Evolutionary conservation across 164 flowering plant genomes (phyloP).

Genomic region (Vitis vinifera): DNA sequence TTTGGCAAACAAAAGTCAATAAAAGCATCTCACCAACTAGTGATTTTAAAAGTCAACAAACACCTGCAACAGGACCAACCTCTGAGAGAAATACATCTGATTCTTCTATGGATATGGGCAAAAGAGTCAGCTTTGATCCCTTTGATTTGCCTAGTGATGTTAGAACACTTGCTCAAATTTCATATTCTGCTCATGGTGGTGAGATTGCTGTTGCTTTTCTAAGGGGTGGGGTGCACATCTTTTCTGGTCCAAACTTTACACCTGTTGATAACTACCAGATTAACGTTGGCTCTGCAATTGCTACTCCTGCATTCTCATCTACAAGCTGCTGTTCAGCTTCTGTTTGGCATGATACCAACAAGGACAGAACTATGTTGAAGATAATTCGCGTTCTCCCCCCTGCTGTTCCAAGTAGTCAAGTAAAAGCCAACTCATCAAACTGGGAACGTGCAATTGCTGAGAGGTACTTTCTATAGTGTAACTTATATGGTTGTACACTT

Average conservation of each 20-base stretch:
- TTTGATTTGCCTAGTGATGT: conserved; percentile 96
- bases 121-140: conserved; percentile 76
- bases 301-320: conserved; percentile 98
- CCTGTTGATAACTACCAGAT: conserved; percentile 87
- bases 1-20: conserved; percentile 91
- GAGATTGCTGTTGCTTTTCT: conserved; percentile 96
- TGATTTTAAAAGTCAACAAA: conserved; percentile 53
- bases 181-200: conserved; percentile 97
- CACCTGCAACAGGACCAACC: conserved; percentile 34
- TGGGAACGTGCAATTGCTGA: conserved; percentile 99
- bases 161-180: conserved; percentile 86
- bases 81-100: conserved; percentile 50
- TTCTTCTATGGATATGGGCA: conserved; percentile 44
- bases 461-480: conserved; percentile 45
- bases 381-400: conserved; percentile 97
- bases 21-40: conserved; percentile 74
- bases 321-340: conserved; percentile 97
- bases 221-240: conserved; percentile 87
- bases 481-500: too few relatives aligned
- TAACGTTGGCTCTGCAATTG: conserved; percentile 89
- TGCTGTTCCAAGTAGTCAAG: conserved; percentile 67
- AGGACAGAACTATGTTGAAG: conserved; percentile 75
- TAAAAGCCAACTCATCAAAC: conserved; percentile 66
- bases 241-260: conserved; percentile 85
- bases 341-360: conserved; percentile 87